Percentiles rank a stretch among this genome's conserved stretches.
These are phyloP conservation scores for Pseudognaphalium luteoalbum DNA, from an alignment of 129 eudicot genomes.

Conservation along the genomic window DNA sequence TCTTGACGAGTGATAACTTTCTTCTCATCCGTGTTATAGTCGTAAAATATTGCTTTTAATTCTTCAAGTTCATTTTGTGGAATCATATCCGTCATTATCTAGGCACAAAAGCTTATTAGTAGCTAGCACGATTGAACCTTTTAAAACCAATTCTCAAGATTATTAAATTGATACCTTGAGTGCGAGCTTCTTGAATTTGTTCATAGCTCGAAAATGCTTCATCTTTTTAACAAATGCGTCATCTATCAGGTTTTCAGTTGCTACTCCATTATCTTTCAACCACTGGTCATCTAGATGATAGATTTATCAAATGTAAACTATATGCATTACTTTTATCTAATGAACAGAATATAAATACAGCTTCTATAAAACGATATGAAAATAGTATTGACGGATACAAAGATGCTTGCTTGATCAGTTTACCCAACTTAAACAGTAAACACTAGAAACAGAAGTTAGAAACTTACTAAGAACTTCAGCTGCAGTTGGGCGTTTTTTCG, in stretches of 20 bases:
- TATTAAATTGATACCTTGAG: slow-evolving; percentile 45
- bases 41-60: slow-evolving; percentile 62
- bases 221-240: slow-evolving; percentile 54
- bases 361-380: no score
- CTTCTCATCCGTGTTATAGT: slow-evolving; percentile 64
- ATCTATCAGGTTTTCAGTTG: slow-evolving; percentile 70
- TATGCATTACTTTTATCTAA: not conserved
- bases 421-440: no score
- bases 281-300: slow-evolving; percentile 65
- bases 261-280: slow-evolving; percentile 74
- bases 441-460: not conserved
- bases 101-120: not conserved
- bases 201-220: slow-evolving; percentile 85
- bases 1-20: slow-evolving; percentile 68
- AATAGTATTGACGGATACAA: no score
- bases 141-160: not conserved
- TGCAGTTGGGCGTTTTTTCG: slow-evolving; percentile 68
- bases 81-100: slow-evolving; percentile 71
- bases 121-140: not conserved
- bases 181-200: slow-evolving; percentile 76
- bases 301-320: not conserved
- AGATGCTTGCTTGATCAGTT: no score
- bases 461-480: slow-evolving; percentile 68
- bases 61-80: slow-evolving; percentile 72
- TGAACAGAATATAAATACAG: no score